Conservation (phyloP, 1,284 basidiomycete species). For the Irpex sp. region DNA sequence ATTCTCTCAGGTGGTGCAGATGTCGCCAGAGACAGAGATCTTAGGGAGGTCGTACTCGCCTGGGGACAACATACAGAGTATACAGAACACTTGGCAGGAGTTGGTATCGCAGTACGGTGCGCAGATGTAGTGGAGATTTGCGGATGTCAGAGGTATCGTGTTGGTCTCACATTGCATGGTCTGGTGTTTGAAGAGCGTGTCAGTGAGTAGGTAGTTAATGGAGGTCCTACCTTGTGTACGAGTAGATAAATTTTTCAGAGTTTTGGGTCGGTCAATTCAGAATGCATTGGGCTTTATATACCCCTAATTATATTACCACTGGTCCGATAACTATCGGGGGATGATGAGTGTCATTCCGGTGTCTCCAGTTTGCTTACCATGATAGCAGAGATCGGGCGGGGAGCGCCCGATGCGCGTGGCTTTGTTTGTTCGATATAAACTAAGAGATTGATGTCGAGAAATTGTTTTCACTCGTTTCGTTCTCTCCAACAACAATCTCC, state of each 20-base stretch:
- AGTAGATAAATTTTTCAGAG: background rate
- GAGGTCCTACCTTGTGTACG: background rate
- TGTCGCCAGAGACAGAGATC: constrained; percentile 23
- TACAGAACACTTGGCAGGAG: constrained; percentile 36
- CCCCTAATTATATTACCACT: background rate
- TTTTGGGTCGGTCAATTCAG: background rate
- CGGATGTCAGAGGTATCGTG: constrained; percentile 16
- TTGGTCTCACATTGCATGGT: background rate
- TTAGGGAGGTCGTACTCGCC: constrained; percentile 27
- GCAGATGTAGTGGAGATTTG: constrained; percentile 14
- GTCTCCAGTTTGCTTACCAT: background rate
- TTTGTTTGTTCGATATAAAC: background rate
- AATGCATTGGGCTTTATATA: background rate
- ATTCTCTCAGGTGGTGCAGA: constrained; percentile 6
- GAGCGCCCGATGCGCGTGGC: background rate
- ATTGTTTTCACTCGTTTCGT: background rate
- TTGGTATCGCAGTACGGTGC: constrained; percentile 36
- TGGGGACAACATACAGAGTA: constrained; percentile 29
- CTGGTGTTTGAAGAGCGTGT: constrained; percentile 4
- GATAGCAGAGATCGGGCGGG: too few species aligned
- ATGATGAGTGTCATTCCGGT: background rate
- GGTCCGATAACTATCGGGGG: background rate
- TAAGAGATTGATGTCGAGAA: background rate
- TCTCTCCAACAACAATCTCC: background rate
- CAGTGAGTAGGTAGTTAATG: background rate